Conservation (phyloP, 345 rosid genomes). For the Abelmoschus esculentus region DNA sequence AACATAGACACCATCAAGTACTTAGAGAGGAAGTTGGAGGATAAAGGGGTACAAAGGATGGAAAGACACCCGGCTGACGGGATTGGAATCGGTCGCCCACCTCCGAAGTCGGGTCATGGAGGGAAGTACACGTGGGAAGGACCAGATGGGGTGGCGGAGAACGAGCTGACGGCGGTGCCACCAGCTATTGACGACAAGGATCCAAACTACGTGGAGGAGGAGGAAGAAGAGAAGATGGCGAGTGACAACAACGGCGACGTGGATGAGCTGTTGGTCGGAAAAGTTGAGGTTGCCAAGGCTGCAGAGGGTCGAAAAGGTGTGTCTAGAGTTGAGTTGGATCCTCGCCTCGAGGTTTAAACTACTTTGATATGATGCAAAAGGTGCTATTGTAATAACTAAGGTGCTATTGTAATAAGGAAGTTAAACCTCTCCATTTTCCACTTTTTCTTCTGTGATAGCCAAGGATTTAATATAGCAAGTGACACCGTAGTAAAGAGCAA, state of each 20-base stretch:
- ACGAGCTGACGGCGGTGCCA: slow-evolving; percentile 41
- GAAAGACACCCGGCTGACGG: slow-evolving; percentile 75
- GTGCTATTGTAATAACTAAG: neutral
- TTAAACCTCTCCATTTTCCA: neutral
- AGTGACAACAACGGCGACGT: slow-evolving; percentile 31
- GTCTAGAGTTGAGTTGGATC: slow-evolving; percentile 57
- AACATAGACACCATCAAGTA: slow-evolving; percentile 54
- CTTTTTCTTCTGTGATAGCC: too few species aligned
- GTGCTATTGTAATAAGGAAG: neutral
- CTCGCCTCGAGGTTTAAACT: slow-evolving; percentile 21
- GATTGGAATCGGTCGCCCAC: slow-evolving; percentile 37
- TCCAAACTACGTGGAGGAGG: slow-evolving; percentile 72
- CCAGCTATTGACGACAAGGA: slow-evolving; percentile 70
- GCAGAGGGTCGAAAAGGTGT: slow-evolving; percentile 43
- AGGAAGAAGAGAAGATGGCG: slow-evolving; percentile 26
- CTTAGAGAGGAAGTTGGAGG: slow-evolving; percentile 53
- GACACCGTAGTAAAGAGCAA: too few species aligned
- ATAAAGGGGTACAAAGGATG: slow-evolving; percentile 64
- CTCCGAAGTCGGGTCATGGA: slow-evolving; percentile 72
- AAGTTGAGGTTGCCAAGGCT: slow-evolving; percentile 57
- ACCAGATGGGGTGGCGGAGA: slow-evolving; percentile 37
- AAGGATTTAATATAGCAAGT: too few species aligned
- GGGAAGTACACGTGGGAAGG: slow-evolving; percentile 98
- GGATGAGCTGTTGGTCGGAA: slow-evolving; percentile 41
- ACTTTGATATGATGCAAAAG: neutral